Evolutionary conservation across 805 yeast species (phyloP), one percentile per base, ranked within the genome.

Genomic region (Starmera caribaea): DNA sequence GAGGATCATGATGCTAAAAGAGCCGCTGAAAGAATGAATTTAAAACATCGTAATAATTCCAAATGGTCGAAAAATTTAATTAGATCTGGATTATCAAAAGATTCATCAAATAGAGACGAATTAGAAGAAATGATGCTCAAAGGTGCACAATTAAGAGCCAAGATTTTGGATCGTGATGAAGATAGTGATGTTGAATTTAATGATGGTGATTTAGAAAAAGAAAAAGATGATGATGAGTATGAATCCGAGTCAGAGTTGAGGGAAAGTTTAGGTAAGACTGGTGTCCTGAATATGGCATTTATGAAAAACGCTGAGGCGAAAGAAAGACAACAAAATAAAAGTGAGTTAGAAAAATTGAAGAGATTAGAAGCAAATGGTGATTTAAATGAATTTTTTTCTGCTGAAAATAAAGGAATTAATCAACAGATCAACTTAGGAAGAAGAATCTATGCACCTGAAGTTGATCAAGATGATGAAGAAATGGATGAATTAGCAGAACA

Each of bases 41-140:
- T 89, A 49, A 84, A 86, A 51, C 97, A 90, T 65, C 88, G 85
- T 59, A 84, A 88, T 36, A 82, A 82, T 36, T 76, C 89, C 8
- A 75, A 78, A 52, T 92, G 97, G 96, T 96, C 97, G 14, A 79
- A 79, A 58, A 77, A 83, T 38, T 79, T 90, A 87, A 77, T 88
- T 38, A 82, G 80, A 49, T 84, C 88, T 49, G 97, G 97, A 13
- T 73, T 92, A 71, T 73, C 89, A 31, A 89, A 90, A 51, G 97
- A 90, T 58, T 76, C 81, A 30, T 77, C 75, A 29, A 82, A 83
- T 16, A 71, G 97, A 53, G 83, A 77, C 8, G 97, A 92, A 53
- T 73, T 90, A 69, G 97, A 92, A 61, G 96, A 87, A 53, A 89
- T 89, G 96, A 64, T 90, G 43, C 73, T 87, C 53, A 85, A 84